Conservation (phyloP, 2,329 filamentous ascomycete species). For the Malbranchea zuffiana region DNA sequence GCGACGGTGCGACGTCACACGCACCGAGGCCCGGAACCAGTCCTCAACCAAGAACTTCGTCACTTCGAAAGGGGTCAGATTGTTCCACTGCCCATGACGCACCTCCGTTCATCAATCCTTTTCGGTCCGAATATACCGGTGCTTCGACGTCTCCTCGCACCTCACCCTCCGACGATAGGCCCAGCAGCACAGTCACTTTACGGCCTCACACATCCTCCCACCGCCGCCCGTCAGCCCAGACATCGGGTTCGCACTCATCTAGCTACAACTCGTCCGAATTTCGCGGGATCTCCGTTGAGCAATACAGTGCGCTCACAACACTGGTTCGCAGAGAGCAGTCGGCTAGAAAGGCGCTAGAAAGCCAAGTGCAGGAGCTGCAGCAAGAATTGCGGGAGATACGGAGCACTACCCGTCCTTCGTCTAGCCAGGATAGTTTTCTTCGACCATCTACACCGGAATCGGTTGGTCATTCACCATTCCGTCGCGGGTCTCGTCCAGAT, state of each 20-base stretch:
- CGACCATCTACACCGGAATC: slow-evolving; percentile 16
- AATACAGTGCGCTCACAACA: slow-evolving; percentile 38
- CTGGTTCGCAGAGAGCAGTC: slow-evolving; percentile 38
- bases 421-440: slow-evolving; percentile 23
- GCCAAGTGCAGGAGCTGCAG: slow-evolving; percentile 33
- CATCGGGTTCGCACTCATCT: too few relatives aligned
- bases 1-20: slow-evolving; percentile 11
- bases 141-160: slow-evolving; percentile 11
- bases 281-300: slow-evolving; percentile 33
- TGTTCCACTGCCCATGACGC: slow-evolving; percentile 3
- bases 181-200: slow-evolving; percentile 21
- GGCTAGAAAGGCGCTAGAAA: slow-evolving; percentile 36
- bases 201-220: slow-evolving; percentile 17
- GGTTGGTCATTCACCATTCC: slow-evolving; percentile 1
- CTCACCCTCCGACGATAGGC: slow-evolving; percentile 22
- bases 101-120: slow-evolving; percentile 9
- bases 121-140: slow-evolving; percentile 9
- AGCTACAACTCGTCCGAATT: slow-evolving; percentile 25
- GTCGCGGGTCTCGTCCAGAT: background rate
- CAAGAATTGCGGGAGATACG: slow-evolving; percentile 31
- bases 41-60: background rate
- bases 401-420: slow-evolving; percentile 21
- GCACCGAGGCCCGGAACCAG: slow-evolving; percentile 2
- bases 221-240: slow-evolving; percentile 21
- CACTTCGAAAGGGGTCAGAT: too few relatives aligned